These are phyloP conservation scores for Coprinopsis strossmayeri DNA, from an alignment of 768 basidiomycete genomes.

Conservation along the genomic window DNA sequence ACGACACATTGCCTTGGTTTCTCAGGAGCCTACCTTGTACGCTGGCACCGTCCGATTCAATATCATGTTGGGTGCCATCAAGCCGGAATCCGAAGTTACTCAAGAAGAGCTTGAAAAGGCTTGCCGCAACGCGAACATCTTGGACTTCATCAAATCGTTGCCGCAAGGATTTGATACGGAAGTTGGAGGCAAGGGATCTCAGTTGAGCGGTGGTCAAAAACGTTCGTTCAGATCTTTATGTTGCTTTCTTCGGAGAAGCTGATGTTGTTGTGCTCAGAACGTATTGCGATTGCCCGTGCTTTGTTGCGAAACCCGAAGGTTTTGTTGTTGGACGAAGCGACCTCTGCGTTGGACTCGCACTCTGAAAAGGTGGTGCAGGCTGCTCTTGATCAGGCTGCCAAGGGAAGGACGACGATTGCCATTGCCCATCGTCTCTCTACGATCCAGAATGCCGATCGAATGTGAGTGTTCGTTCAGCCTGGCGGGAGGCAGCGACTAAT, in stretches of 20 bases:
- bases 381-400: conserved; percentile 80
- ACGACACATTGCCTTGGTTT: conserved; percentile 74
- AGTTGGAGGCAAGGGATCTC: conserved; percentile 77
- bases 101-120: conserved; percentile 73
- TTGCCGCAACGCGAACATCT: conserved; percentile 74
- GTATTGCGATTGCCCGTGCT: conserved; percentile 74
- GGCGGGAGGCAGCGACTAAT: neutral
- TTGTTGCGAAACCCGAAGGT: conserved; percentile 77
- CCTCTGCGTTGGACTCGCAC: conserved; percentile 75
- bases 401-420: conserved; percentile 81
- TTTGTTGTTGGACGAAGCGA: conserved; percentile 73
- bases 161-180: conserved; percentile 80
- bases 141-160: conserved; percentile 76
- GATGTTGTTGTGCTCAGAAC: conserved; percentile 22
- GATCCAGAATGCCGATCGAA: conserved; percentile 81
- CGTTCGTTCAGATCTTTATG: conserved; percentile 28
- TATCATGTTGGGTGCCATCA: conserved; percentile 69
- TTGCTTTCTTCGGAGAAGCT: conserved; percentile 17
- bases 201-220: conserved; percentile 76
- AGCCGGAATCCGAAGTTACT: conserved; percentile 64
- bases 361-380: conserved; percentile 86
- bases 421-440: conserved; percentile 86
- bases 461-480: conserved; percentile 31
- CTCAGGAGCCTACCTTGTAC: conserved; percentile 79
- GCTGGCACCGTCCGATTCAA: conserved; percentile 80